Evolutionary conservation across 257 asterid species (phyloP).

Genomic region (Verbena officinalis): DNA sequence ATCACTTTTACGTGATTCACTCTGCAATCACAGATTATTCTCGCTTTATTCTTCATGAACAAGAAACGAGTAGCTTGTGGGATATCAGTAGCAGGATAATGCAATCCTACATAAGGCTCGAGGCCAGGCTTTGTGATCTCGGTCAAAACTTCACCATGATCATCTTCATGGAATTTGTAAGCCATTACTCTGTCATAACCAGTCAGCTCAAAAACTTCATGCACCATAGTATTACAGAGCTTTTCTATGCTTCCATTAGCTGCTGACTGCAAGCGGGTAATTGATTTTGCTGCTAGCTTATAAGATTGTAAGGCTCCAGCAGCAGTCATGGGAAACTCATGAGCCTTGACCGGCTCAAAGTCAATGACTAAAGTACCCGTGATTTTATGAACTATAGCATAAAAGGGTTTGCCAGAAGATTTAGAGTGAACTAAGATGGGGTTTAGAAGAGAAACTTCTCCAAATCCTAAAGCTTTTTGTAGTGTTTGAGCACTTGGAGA

Average conservation of each 20-base stretch:
- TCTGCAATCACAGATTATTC: conserved; percentile 91
- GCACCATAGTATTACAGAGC: conserved; percentile 87
- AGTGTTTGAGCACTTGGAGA: conserved; percentile 79
- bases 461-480: conserved; percentile 84
- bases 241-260: conserved; percentile 86
- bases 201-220: conserved; percentile 93
- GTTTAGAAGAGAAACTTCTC: conserved; percentile 85
- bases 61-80: conserved; percentile 97
- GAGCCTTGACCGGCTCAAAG: conserved; percentile 97
- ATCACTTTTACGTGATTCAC: conserved; percentile 76
- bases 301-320: conserved; percentile 97
- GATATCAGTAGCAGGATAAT: conserved; percentile 95
- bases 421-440: conserved; percentile 90
- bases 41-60: conserved; percentile 93
- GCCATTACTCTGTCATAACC: conserved; percentile 95
- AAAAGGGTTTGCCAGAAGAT: conserved; percentile 93
- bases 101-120: conserved; percentile 87
- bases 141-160: conserved; percentile 90
- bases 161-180: conserved; percentile 92
- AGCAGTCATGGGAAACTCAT: conserved; percentile 95
- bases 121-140: conserved; percentile 90
- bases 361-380: conserved; percentile 84
- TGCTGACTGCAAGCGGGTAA: conserved; percentile 79
- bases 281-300: conserved; percentile 94
- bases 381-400: conserved; percentile 89